Percentiles rank a stretch among this genome's conserved stretches.
Conservation (phyloP, 1,139 yeast genomes). For the Blastobotrys buckinghamii region DNA sequence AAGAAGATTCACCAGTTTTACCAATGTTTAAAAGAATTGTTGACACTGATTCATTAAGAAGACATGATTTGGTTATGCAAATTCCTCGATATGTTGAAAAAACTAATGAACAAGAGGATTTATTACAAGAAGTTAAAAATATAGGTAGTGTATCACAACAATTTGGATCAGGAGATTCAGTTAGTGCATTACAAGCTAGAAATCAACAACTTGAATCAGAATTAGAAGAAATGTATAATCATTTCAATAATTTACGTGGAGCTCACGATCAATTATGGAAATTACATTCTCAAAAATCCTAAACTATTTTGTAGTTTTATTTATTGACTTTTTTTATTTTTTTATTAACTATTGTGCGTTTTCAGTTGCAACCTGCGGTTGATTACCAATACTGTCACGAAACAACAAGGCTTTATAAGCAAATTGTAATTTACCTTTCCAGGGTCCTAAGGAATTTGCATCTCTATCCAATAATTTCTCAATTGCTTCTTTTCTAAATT, state of each 20-base stretch:
- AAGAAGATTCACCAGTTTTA: slow-evolving; percentile 2
- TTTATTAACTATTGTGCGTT: slow-evolving; percentile 14
- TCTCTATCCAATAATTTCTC: slow-evolving; percentile 19
- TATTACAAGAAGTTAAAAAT: slow-evolving; percentile 10
- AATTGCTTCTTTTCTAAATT: slow-evolving; percentile 22
- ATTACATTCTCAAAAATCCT: slow-evolving; percentile 16
- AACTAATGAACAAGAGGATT: neutral
- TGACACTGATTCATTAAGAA: slow-evolving; percentile 17
- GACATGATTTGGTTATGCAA: slow-evolving; percentile 23
- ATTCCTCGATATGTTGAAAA: slow-evolving; percentile 8
- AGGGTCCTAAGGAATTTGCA: slow-evolving; percentile 18
- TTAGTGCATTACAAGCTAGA: slow-evolving; percentile 21
- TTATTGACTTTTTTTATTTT: too few relatives aligned
- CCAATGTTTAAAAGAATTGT: slow-evolving; percentile 27
- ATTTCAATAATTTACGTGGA: slow-evolving; percentile 20
- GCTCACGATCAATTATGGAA: slow-evolving; percentile 28
- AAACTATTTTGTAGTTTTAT: too few relatives aligned
- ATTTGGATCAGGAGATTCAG: slow-evolving; percentile 17
- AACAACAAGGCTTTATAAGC: slow-evolving; percentile 19
- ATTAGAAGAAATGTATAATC: slow-evolving; percentile 18
- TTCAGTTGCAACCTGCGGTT: slow-evolving; percentile 18
- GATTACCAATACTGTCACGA: neutral
- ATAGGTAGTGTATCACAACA: slow-evolving; percentile 16
- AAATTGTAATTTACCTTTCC: slow-evolving; percentile 21
- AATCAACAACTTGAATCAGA: slow-evolving; percentile 25